Evolutionary conservation across 768 basidiomycete species (phyloP).

Genomic region (Leccinum aurantiacum): DNA sequence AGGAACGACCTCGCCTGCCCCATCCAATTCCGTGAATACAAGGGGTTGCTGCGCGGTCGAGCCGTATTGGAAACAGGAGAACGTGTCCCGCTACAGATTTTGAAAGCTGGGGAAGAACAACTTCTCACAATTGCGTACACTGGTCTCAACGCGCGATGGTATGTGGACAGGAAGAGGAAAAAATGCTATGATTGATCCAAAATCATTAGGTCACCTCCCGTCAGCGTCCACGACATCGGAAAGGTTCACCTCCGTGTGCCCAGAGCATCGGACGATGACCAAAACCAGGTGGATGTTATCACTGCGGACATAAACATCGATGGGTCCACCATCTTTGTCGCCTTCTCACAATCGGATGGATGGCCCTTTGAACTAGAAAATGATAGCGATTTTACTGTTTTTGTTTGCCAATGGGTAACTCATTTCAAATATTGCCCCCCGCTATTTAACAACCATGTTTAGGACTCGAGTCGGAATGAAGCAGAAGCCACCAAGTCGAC

Average conservation of each 20-base stretch:
- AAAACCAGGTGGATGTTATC: slow-evolving; percentile 52
- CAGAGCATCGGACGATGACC: slow-evolving; percentile 33
- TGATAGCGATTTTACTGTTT: slow-evolving; percentile 68
- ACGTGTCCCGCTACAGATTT: slow-evolving; percentile 61
- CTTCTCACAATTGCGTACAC: slow-evolving; percentile 83
- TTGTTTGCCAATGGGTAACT: slow-evolving; percentile 73
- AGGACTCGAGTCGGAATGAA: slow-evolving; percentile 48
- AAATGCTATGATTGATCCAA: slow-evolving; percentile 1
- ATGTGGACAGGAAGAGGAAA: slow-evolving; percentile 18
- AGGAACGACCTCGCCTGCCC: slow-evolving; percentile 72
- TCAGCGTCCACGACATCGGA: slow-evolving; percentile 92
- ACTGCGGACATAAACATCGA: slow-evolving; percentile 78
- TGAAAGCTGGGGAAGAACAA: slow-evolving; percentile 67
- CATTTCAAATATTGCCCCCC: not conserved
- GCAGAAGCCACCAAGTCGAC: slow-evolving; percentile 39
- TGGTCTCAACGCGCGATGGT: slow-evolving; percentile 86
- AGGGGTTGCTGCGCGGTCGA: slow-evolving; percentile 61
- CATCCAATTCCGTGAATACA: slow-evolving; percentile 85
- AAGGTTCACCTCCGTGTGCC: slow-evolving; percentile 70
- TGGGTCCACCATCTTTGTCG: slow-evolving; percentile 88
- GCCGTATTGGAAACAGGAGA: slow-evolving; percentile 66
- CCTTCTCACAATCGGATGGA: slow-evolving; percentile 56
- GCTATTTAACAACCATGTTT: slow-evolving; percentile 26
- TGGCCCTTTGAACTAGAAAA: slow-evolving; percentile 96
- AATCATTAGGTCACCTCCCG: slow-evolving; percentile 76